Evolutionary conservation across 2,329 filamentous ascomycete species (phyloP).

Genomic region (Emmonsia crescens): DNA sequence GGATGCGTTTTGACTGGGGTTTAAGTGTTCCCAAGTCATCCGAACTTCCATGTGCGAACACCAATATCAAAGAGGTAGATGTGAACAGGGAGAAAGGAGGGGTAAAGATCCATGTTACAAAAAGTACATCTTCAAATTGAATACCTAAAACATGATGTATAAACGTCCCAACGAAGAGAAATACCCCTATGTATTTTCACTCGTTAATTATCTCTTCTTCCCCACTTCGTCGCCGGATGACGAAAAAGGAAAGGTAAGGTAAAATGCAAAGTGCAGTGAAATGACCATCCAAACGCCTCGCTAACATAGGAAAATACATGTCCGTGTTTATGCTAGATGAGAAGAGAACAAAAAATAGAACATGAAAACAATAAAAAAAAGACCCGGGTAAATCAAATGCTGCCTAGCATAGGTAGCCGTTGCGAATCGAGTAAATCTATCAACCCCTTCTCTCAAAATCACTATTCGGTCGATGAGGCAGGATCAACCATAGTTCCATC

Average conservation of each 20-base stretch:
- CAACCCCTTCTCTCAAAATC: neutral
- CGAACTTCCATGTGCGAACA: neutral
- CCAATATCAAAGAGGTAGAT: no score
- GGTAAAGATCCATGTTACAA: neutral
- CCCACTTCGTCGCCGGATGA: neutral
- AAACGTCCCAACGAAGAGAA: neutral
- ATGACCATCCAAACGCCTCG: slow-evolving; percentile 4
- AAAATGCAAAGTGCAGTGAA: neutral
- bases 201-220: neutral
- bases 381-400: neutral
- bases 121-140: neutral
- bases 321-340: neutral
- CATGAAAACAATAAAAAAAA: neutral
- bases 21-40: neutral
- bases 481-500: neutral
- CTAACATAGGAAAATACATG: slow-evolving; percentile 6
- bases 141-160: neutral
- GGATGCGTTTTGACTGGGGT: neutral
- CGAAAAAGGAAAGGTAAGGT: neutral
- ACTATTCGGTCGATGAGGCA: neutral
- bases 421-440: neutral
- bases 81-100: neutral
- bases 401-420: neutral
- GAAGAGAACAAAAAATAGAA: neutral
- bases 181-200: neutral